These are phyloP conservation scores for Cordyceps cateniannulata DNA, from an alignment of 2,329 filamentous ascomycete genomes.

Conservation along the genomic window DNA sequence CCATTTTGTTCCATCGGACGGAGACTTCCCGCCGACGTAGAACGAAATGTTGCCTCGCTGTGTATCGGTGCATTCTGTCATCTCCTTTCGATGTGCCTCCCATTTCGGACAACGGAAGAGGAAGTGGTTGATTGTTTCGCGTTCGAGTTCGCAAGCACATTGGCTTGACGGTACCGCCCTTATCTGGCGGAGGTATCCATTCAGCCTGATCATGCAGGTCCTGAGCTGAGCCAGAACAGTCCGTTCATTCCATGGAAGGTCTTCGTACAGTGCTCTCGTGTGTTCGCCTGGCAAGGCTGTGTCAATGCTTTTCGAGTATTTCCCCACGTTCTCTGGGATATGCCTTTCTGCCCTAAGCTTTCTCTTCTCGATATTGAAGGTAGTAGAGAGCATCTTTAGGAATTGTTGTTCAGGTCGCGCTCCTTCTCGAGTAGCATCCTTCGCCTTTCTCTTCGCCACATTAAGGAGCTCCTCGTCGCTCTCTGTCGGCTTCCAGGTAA, in stretches of 20 bases:
- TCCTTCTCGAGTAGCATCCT: slow-evolving; percentile 11
- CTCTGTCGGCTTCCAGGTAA: slow-evolving; percentile 12
- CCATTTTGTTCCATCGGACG: not conserved
- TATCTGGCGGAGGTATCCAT: not conserved
- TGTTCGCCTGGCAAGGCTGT: slow-evolving; percentile 15
- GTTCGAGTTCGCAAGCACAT: not conserved
- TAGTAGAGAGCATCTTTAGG: slow-evolving; percentile 14
- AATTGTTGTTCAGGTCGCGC: slow-evolving; percentile 10
- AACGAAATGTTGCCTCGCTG: not conserved
- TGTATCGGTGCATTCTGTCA: not conserved
- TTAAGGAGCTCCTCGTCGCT: slow-evolving; percentile 30
- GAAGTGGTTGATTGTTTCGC: not conserved
- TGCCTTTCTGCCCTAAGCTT: slow-evolving; percentile 3
- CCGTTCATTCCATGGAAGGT: not conserved
- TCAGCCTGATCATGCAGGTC: not conserved
- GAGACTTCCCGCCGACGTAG: not conserved
- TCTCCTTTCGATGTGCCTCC: not conserved
- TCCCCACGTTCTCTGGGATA: slow-evolving; percentile 9
- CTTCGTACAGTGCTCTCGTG: slow-evolving; percentile 17
- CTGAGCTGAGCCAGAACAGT: not conserved
- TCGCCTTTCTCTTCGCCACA: slow-evolving; percentile 13
- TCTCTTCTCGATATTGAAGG: slow-evolving; percentile 9
- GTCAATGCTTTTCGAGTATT: slow-evolving; percentile 15
- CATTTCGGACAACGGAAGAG: not conserved
- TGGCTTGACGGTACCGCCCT: not conserved